Conservation (phyloP, 1,284 basidiomycete species). For the Malassezia equina region DNA sequence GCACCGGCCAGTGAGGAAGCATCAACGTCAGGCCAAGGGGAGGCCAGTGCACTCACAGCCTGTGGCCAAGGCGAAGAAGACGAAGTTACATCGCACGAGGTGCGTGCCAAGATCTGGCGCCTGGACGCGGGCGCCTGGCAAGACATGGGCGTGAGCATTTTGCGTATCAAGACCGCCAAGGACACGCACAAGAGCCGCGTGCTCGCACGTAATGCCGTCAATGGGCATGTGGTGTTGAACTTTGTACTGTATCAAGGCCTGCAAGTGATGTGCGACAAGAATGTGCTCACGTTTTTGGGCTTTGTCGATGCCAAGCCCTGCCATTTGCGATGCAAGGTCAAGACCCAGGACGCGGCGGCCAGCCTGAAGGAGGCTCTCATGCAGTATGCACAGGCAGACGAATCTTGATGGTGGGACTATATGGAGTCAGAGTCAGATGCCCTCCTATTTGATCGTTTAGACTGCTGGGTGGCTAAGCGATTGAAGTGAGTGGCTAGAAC, state of each 20-base stretch:
- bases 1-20: neutral
- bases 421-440: conserved; percentile 5
- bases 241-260: conserved; percentile 29
- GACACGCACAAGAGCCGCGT: conserved; percentile 24
- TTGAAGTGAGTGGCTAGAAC: conserved; percentile 38
- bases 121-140: conserved; percentile 32
- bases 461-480: conserved; percentile 30
- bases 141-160: conserved; percentile 35
- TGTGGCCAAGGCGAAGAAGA: conserved; percentile 38
- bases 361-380: conserved; percentile 28
- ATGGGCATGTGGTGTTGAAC: conserved; percentile 38
- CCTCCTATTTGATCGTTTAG: conserved; percentile 41
- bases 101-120: conserved; percentile 37
- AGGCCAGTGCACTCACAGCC: neutral
- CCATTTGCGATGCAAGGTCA: conserved; percentile 36
- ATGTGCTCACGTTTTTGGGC: conserved; percentile 29
- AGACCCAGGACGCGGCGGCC: conserved; percentile 27
- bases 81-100: conserved; percentile 26
- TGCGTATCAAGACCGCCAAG: conserved; percentile 30
- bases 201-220: conserved; percentile 37
- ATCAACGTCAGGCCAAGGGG: neutral
- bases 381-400: conserved; percentile 1
- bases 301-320: conserved; percentile 29
- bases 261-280: conserved; percentile 24
- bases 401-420: neutral